phyloP scores from a whole-genome alignment of 305 asterid genomes.

The Solanum aculeatissimum region DNA sequence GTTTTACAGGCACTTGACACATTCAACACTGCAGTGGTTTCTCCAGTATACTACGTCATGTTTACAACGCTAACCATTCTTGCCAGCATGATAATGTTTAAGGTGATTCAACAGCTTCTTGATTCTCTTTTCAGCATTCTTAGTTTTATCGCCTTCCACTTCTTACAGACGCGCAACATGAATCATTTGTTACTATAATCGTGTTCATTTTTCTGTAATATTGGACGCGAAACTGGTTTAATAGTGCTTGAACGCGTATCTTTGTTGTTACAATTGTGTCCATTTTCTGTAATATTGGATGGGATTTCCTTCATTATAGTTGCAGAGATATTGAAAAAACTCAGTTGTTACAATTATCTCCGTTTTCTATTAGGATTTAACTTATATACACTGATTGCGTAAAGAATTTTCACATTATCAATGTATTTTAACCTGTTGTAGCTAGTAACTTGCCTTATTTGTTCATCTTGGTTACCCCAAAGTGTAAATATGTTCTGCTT shows the following conservation, averaged over 20 bases:
- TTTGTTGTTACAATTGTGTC: not conserved
- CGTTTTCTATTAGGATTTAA: not conserved
- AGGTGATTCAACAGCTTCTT: slow-evolving; percentile 22
- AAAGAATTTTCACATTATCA: no score
- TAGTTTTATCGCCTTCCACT: not conserved
- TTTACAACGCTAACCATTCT: slow-evolving; percentile 62
- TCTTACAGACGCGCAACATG: not conserved
- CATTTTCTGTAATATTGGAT: not conserved
- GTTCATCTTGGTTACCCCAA: no score
- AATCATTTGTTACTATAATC: not conserved
- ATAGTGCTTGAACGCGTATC: not conserved
- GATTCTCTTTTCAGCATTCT: not conserved
- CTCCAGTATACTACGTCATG: slow-evolving; percentile 76
- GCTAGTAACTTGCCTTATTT: no score
- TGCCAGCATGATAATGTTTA: slow-evolving; percentile 70
- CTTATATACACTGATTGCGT: not conserved
- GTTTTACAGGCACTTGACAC: slow-evolving; percentile 57
- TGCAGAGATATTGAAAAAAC: not conserved
- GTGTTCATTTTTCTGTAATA: not conserved
- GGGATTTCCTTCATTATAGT: not conserved
- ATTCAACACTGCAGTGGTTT: slow-evolving; percentile 61
- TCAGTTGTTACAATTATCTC: not conserved
- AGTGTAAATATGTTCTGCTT: no score
- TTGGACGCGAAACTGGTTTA: not conserved
- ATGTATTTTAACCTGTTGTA: no score